Conservation (phyloP, 2,329 filamentous ascomycete species). For the Fusarium anguioides region DNA sequence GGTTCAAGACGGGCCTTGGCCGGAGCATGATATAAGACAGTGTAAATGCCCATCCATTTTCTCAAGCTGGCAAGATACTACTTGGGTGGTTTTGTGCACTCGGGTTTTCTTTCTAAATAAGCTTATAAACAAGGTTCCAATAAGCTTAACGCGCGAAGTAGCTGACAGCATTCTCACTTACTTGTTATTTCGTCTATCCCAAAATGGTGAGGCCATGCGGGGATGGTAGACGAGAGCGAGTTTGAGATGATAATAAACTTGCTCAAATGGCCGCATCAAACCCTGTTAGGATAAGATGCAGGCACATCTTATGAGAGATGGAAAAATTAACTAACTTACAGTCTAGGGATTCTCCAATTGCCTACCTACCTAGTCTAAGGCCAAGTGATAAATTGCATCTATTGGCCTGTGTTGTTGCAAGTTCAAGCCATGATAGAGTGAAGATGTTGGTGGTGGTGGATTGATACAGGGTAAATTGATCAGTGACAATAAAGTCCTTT, state of each 20-base stretch:
- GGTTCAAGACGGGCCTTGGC: background rate
- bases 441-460: background rate
- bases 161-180: background rate
- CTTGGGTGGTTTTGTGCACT: background rate
- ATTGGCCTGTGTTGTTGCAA: background rate
- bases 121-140: background rate
- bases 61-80: no score
- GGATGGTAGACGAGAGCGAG: slow-evolving; percentile 23
- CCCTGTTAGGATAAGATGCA: slow-evolving; percentile 15
- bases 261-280: slow-evolving; percentile 55
- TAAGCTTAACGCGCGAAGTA: background rate
- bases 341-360: background rate
- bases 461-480: slow-evolving; percentile 19
- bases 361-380: no score
- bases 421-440: background rate
- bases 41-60: background rate
- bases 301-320: background rate
- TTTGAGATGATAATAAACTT: slow-evolving; percentile 51
- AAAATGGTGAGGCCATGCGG: slow-evolving; percentile 12
- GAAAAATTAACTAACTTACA: background rate
- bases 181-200: background rate
- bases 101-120: background rate
- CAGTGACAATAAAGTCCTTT: background rate
- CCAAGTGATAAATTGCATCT: background rate
- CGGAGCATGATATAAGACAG: background rate